Evolutionary conservation across 2,329 filamentous ascomycete species (phyloP).

Genomic region (Aspergillus fumigatus): DNA sequence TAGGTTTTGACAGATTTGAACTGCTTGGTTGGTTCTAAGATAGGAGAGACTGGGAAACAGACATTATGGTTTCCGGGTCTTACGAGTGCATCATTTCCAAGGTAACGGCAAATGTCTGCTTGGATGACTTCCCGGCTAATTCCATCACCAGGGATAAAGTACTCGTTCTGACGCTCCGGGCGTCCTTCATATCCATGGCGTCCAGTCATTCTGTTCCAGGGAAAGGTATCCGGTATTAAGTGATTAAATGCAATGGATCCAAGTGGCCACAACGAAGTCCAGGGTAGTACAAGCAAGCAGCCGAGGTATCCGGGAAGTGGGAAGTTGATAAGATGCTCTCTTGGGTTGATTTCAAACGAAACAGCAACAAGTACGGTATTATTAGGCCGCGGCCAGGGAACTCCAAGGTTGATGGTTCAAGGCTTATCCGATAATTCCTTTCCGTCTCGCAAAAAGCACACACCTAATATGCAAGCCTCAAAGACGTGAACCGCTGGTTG

Average conservation of each 20-base stretch:
- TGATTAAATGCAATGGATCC: slow-evolving; percentile 22
- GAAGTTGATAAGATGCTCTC: slow-evolving; percentile 10
- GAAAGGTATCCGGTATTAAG: slow-evolving; percentile 21
- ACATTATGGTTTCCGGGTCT: slow-evolving; percentile 71
- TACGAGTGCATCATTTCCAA: slow-evolving; percentile 76
- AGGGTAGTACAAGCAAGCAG: slow-evolving; percentile 8
- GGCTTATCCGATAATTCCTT: slow-evolving; percentile 17
- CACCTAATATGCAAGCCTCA: slow-evolving; percentile 12
- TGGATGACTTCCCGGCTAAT: slow-evolving; percentile 82
- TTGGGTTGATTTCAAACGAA: slow-evolving; percentile 18
- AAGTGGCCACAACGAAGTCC: slow-evolving; percentile 24
- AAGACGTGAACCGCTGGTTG: slow-evolving; percentile 12
- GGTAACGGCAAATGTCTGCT: slow-evolving; percentile 76
- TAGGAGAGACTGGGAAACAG: slow-evolving; percentile 32
- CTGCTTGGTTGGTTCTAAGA: slow-evolving; percentile 2
- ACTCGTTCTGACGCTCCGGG: slow-evolving; percentile 60
- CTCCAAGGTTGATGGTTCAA: slow-evolving; percentile 18
- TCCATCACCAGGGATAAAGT: slow-evolving; percentile 74
- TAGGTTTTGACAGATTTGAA: neutral
- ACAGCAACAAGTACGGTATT: slow-evolving; percentile 21
- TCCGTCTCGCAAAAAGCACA: slow-evolving; percentile 6
- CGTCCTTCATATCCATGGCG: slow-evolving; percentile 30
- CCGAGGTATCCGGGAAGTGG: slow-evolving; percentile 15
- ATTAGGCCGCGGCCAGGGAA: slow-evolving; percentile 20
- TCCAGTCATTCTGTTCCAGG: slow-evolving; percentile 37